Evolutionary conservation across 2,329 filamentous ascomycete species (phyloP), one percentile per base, ranked within the genome.

Genomic region (Aspergillus candidus): DNA sequence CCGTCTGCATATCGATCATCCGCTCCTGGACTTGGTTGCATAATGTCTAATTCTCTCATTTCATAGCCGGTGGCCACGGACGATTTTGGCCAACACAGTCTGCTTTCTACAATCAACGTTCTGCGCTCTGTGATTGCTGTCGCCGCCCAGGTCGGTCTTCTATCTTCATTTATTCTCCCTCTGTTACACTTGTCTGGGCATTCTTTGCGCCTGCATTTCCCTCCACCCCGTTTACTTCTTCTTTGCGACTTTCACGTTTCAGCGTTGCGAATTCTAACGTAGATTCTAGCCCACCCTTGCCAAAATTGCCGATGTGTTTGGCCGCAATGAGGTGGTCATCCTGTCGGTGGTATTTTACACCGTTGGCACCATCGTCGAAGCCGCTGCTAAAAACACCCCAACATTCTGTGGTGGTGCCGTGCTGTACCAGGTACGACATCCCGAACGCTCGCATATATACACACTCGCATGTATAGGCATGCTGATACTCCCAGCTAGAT

Each of bases 281-380:
- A 18, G 4, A 39, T 22, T 4, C 4, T 65, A 79, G 65, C 80
- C 71, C 27, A 76, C 79, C 0, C 76, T 76, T 0, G 80, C 78
- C 8, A 83, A 82, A 52, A 71, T 83, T 44, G 77, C 80, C 13
- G 80, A 80, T 52, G 75, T 82, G 8, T 80, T 83, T 52, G 81
- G 80, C 14, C 72, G 80, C 46, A 70, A 78, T 14, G 79, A 83
- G 56, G 65, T 82, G 30, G 70, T 83, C 11, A 57, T 73, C 3
- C 59, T 79, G 1, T 75, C 77, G 0, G 72, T 79, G 1, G 36
- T 79, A 10, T 78, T 83, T 46, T 82, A 82, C 46, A 70, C 76
- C 1, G 17, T 75, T 11, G 73, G 70, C 54, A 77, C 80, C 2
- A 70, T 82, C 11, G 58, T 84, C 40, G 77, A 83, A 61, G 70